A percentile compares a stretch with the other conserved stretches of the same genome.
phyloP scores from a whole-genome alignment of 2,329 filamentous ascomycete genomes.

The Aspergillus niger region DNA sequence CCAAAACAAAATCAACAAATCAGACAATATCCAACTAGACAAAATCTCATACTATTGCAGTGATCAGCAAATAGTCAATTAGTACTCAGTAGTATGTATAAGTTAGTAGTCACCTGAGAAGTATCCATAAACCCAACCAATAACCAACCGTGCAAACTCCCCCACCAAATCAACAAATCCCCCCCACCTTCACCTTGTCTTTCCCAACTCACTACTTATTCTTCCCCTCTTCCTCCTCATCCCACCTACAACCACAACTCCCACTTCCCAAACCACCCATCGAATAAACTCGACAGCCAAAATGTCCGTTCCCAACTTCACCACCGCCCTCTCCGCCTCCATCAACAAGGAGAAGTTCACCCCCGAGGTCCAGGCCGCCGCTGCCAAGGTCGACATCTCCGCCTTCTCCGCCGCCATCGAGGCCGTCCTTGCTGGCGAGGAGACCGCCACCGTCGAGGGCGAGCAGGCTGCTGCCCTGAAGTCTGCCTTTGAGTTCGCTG shows the following conservation, averaged over 20 bases:
- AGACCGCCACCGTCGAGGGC: conserved; percentile 20
- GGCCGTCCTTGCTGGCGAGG: conserved; percentile 20
- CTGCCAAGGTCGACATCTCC: conserved; percentile 27
- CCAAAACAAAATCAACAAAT: too few relatives aligned
- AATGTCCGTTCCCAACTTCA: conserved; percentile 34
- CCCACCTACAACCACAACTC: neutral
- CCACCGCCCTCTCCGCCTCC: conserved; percentile 28
- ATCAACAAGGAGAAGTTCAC: conserved; percentile 32
- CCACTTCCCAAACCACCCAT: neutral
- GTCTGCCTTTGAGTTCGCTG: conserved; percentile 35
- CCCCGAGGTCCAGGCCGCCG: conserved; percentile 31
- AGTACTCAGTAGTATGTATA: neutral
- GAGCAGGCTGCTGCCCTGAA: conserved; percentile 27
- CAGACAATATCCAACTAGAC: neutral
- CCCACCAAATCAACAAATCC: conserved; percentile 7
- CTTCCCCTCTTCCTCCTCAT: conserved; percentile 10
- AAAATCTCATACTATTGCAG: neutral
- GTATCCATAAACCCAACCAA: neutral
- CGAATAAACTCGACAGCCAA: conserved; percentile 12
- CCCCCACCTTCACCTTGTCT: conserved; percentile 1
- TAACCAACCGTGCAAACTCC: neutral
- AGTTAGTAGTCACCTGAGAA: conserved; percentile 9
- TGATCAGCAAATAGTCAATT: too few relatives aligned
- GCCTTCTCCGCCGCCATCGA: conserved; percentile 32
- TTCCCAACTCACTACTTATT: conserved; percentile 8